Evolutionary conservation across 441 rosid genomes (phyloP).

Genomic region (Mallotus japonicus): DNA sequence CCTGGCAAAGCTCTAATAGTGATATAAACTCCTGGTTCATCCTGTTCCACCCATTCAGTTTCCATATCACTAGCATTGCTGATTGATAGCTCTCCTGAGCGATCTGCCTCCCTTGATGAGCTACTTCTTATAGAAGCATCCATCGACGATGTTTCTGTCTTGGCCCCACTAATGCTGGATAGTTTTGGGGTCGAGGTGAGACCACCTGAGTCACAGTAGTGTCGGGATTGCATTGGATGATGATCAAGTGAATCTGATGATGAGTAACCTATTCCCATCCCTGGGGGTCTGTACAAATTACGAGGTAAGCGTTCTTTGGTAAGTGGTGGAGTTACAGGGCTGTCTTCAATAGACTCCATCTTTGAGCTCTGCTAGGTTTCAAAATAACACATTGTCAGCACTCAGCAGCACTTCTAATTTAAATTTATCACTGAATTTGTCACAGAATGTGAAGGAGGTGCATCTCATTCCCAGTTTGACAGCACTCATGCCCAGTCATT

Average conservation of each 20-base stretch:
- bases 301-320: slow-evolving; percentile 73
- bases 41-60: slow-evolving; percentile 95
- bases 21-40: slow-evolving; percentile 94
- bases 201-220: slow-evolving; percentile 64
- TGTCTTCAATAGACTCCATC: slow-evolving; percentile 71
- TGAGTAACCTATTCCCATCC: slow-evolving; percentile 65
- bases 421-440: neutral
- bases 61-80: slow-evolving; percentile 93
- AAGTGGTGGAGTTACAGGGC: slow-evolving; percentile 91
- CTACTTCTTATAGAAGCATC: slow-evolving; percentile 94
- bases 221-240: slow-evolving; percentile 58
- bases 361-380: slow-evolving; percentile 51
- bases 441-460: neutral
- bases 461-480: neutral
- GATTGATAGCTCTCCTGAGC: slow-evolving; percentile 81
- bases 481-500: neutral
- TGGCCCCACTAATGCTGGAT: slow-evolving; percentile 82
- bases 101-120: slow-evolving; percentile 91
- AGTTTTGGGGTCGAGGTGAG: slow-evolving; percentile 79
- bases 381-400: slow-evolving; percentile 14
- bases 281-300: slow-evolving; percentile 65
- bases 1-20: slow-evolving; percentile 80
- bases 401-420: neutral
- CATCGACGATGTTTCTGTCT: slow-evolving; percentile 87
- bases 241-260: slow-evolving; percentile 91